phyloP scores from a whole-genome alignment of 768 basidiomycete species.

The Neoboletus subvelutipes region DNA sequence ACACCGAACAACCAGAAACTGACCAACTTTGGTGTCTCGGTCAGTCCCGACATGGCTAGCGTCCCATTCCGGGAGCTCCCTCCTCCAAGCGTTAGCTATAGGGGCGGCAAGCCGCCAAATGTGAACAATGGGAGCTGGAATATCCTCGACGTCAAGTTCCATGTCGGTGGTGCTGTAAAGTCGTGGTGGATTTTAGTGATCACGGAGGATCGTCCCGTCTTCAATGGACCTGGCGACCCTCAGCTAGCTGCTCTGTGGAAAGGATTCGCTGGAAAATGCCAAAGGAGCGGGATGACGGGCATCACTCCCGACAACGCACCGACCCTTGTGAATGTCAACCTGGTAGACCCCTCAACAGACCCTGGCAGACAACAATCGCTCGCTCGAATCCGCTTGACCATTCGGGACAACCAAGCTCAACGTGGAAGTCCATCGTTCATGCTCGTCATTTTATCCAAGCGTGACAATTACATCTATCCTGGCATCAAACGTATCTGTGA shows the following conservation, averaged over 20 bases:
- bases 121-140: constrained; percentile 74
- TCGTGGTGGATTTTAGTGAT: constrained; percentile 72
- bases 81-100: constrained; percentile 59
- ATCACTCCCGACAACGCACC: constrained; percentile 44
- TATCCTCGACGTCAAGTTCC: constrained; percentile 69
- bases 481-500: constrained; percentile 82
- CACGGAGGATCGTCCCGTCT: constrained; percentile 42
- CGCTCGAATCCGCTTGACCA: constrained; percentile 37
- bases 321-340: constrained; percentile 32
- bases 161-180: constrained; percentile 46
- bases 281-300: constrained; percentile 61
- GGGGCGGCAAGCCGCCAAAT: constrained; percentile 38
- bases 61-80: constrained; percentile 65
- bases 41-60: constrained; percentile 58
- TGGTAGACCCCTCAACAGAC: constrained; percentile 22
- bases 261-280: constrained; percentile 57
- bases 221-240: constrained; percentile 36
- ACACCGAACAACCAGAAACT: constrained; percentile 39
- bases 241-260: constrained; percentile 43
- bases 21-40: constrained; percentile 54
- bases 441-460: constrained; percentile 63
- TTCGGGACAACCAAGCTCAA: constrained; percentile 34
- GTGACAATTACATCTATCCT: constrained; percentile 77
- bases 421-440: constrained; percentile 56
- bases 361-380: constrained; percentile 41